These are phyloP conservation scores for Trypanosoma boissoni DNA, from an alignment of 208 protist species.

Conservation along the genomic window DNA sequence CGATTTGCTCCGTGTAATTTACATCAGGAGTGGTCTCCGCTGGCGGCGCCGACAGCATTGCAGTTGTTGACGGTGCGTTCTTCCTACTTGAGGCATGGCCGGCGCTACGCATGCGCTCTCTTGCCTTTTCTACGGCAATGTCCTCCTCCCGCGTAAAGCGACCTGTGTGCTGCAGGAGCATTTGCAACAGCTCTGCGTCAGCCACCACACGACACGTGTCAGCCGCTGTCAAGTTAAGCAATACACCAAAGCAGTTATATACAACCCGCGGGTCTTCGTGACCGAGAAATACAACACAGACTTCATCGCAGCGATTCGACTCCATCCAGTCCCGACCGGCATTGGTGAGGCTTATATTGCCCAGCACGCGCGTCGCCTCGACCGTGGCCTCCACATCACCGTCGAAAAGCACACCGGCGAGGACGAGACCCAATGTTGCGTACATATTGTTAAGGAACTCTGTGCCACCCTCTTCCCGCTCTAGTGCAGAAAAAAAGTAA, in stretches of 20 bases:
- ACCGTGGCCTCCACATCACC: conserved; percentile 72
- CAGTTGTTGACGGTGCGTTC: no score
- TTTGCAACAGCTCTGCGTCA: conserved; percentile 53
- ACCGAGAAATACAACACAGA: conserved; percentile 70
- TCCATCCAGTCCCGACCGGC: conserved; percentile 81
- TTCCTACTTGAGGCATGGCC: no score
- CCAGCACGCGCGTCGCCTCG: conserved; percentile 69
- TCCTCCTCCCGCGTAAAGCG: conserved; percentile 48
- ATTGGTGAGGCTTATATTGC: conserved; percentile 82
- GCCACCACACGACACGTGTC: conserved; percentile 60
- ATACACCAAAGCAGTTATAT: conserved; percentile 78
- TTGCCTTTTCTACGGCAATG: conserved; percentile 38
- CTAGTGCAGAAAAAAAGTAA: conserved; percentile 64
- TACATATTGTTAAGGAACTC: conserved; percentile 39
- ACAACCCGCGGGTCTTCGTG: conserved; percentile 79
- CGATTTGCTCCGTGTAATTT: conserved; percentile 59
- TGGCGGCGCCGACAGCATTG: no score
- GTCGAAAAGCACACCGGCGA: conserved; percentile 69
- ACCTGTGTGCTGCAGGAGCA: conserved; percentile 69
- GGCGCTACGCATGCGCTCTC: conserved; percentile 24
- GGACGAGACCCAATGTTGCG: conserved; percentile 41
- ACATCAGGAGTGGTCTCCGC: conserved; percentile 10
- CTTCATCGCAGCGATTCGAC: conserved; percentile 71
- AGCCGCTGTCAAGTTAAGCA: conserved; percentile 77
- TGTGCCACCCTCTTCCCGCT: conserved; percentile 22